A percentile compares a stretch with the other conserved stretches of the same genome.
phyloP scores from a whole-genome alignment of 306 rosid species.

The Canavalia gladiata region DNA sequence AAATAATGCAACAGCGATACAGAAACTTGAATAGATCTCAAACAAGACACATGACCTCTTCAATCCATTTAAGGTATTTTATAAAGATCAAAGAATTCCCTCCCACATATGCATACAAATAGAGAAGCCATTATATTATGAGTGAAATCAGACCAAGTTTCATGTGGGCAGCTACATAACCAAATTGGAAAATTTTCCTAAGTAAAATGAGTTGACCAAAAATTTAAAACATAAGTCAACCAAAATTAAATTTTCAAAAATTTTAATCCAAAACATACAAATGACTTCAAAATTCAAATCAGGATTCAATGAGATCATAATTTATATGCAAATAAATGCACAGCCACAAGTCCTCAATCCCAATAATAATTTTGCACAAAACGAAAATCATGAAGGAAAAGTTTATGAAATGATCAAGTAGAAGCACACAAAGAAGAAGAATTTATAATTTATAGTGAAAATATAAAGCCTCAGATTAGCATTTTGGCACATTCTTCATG shows the following conservation, averaged over 20 bases:
- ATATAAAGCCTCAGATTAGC: constrained; percentile 76
- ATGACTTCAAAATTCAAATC: not conserved
- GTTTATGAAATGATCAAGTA: too few relatives aligned
- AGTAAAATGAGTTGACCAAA: too few relatives aligned
- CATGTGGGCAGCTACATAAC: too few relatives aligned
- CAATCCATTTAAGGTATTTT: not conserved
- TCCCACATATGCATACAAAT: not conserved
- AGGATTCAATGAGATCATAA: not conserved
- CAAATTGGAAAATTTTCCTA: too few relatives aligned
- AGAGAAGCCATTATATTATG: not conserved
- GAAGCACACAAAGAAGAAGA: too few relatives aligned
- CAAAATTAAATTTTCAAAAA: too few relatives aligned
- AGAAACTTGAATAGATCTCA: constrained; percentile 1
- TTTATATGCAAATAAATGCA: too few relatives aligned
- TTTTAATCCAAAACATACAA: too few relatives aligned
- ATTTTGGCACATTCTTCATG: constrained; percentile 79
- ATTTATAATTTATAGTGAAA: too few relatives aligned
- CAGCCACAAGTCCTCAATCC: not conserved
- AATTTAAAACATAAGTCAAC: too few relatives aligned
- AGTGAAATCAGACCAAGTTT: too few relatives aligned
- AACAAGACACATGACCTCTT: not conserved
- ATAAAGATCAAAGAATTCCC: not conserved
- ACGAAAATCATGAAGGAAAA: not conserved
- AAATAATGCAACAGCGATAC: not conserved
- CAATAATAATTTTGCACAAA: not conserved